Conservation (phyloP, 805 yeast species). For the Ogataea nitratoaversa region DNA sequence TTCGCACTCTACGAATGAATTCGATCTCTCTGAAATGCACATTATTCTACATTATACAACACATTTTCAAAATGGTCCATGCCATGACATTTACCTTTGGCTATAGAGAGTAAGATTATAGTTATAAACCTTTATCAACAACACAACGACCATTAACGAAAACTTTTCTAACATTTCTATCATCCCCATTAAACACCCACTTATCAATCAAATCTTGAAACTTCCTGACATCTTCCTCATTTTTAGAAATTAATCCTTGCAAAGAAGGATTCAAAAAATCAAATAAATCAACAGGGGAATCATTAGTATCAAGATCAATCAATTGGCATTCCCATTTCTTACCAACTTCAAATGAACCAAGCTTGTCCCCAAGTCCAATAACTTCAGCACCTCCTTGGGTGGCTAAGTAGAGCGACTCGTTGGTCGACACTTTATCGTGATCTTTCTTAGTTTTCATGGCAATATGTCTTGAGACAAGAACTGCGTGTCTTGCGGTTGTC, state of each 20-base stretch:
- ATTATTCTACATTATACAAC: no score
- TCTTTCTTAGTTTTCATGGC: constrained; percentile 51
- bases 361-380: constrained; percentile 46
- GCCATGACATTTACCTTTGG: no score
- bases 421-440: constrained; percentile 49
- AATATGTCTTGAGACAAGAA: constrained; percentile 65
- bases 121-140: constrained; percentile 20
- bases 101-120: no score
- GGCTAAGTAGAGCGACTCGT: constrained; percentile 77
- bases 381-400: constrained; percentile 89
- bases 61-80: no score
- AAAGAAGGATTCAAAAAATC: constrained; percentile 56
- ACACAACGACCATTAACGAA: constrained; percentile 80
- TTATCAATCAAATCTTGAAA: constrained; percentile 64
- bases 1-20: no score
- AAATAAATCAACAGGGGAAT: constrained; percentile 70
- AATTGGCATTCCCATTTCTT: constrained; percentile 82
- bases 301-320: constrained; percentile 50
- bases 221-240: constrained; percentile 23
- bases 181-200: constrained; percentile 95
- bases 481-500: constrained; percentile 63
- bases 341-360: constrained; percentile 75
- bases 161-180: constrained; percentile 77
- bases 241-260: constrained; percentile 14
- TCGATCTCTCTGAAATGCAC: no score